Evolutionary conservation across 1,284 basidiomycete species (phyloP), one percentile per base, ranked within the genome.

Genomic region (Ustilago trichophora): DNA sequence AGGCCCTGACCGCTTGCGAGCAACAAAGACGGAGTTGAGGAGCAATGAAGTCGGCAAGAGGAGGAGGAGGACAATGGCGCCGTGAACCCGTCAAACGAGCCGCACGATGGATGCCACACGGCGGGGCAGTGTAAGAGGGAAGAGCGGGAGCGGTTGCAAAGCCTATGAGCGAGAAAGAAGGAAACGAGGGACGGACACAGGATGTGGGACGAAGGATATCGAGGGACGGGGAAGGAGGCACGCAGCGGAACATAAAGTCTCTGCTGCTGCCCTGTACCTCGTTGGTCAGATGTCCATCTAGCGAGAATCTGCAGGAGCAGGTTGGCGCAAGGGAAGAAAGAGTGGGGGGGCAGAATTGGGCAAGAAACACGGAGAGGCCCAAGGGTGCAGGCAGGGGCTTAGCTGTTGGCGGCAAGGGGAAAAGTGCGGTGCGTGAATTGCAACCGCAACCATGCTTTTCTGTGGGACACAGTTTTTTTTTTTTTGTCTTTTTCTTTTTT

Each of bases 341-440:
- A 31, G 40, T 42, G 40, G 40, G 40, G 27, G 26, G 29, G n/a
- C n/a, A n/a, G n/a, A 42, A 42, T 29, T 42, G 26, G 18, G 16
- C 7, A 33, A 33, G 32, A 6, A 7, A n/a, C 11, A n/a, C n/a
- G 10, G 24, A 26, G 36, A 21, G 38, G 38, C 38, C 16, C 38
- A 41, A 41, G 29, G 27, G 41, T 43, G 27, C 41, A 43, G 41
- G 21, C 27, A 40, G 25, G 33, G 22, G 33, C 16, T 10, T 25
- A 22, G 24, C 43, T 22, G 21, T 35, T 36, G 10, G 13, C 31
- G 21, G 35, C 26, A 48, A 38, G 46, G 34, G 34, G 46, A 16
- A 27, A 21, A 11, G 6, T n/a, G 35, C 45, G 45, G 35, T 48
- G 24, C 46, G 35, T 38, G 36, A 47, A 47, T 47, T 48, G n/a